A percentile compares a stretch with the other conserved stretches of the same genome.
phyloP scores from a whole-genome alignment of 1,284 basidiomycete species.

The Anthracocystis panici-leucophaei region DNA sequence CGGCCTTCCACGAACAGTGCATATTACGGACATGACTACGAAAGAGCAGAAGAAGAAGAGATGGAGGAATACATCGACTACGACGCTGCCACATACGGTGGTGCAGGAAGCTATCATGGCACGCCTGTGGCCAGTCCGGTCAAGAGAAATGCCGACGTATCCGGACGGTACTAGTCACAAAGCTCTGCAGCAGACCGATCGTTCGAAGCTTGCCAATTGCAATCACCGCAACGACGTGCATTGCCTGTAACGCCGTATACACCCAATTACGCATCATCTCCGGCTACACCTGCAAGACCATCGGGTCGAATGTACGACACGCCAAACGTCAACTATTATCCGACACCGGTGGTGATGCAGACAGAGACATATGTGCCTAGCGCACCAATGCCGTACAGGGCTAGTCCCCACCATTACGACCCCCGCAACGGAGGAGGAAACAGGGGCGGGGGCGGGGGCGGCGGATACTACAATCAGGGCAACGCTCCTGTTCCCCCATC shows the following conservation, averaged over 20 bases:
- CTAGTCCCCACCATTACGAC: not conserved
- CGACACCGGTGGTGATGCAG: slow-evolving; percentile 28
- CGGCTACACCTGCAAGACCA: slow-evolving; percentile 12
- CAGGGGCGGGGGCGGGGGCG: not conserved
- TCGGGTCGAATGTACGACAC: slow-evolving; percentile 42
- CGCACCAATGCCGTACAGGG: not conserved
- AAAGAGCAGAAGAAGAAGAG: slow-evolving; percentile 7
- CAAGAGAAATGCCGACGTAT: slow-evolving; percentile 2
- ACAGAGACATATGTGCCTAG: not conserved
- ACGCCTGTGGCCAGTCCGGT: slow-evolving; percentile 20
- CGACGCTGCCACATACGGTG: slow-evolving; percentile 5
- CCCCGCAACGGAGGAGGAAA: no score
- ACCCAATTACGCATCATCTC: slow-evolving; percentile 25
- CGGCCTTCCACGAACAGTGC: not conserved
- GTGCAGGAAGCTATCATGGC: slow-evolving; percentile 7
- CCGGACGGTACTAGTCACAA: not conserved
- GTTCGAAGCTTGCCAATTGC: slow-evolving; percentile 25
- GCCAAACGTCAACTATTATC: slow-evolving; percentile 41
- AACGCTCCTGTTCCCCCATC: slow-evolving; percentile 16
- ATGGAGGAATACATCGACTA: slow-evolving; percentile 2
- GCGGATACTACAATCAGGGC: slow-evolving; percentile 1
- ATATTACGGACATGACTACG: slow-evolving; percentile 9
- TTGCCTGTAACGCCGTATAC: slow-evolving; percentile 27
- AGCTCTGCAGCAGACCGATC: slow-evolving; percentile 5
- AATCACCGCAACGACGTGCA: slow-evolving; percentile 25